Evolutionary conservation across 371 early-diverging fungal species (phyloP), one percentile per base, ranked within the genome.

Genomic region (Mortierella sp.): DNA sequence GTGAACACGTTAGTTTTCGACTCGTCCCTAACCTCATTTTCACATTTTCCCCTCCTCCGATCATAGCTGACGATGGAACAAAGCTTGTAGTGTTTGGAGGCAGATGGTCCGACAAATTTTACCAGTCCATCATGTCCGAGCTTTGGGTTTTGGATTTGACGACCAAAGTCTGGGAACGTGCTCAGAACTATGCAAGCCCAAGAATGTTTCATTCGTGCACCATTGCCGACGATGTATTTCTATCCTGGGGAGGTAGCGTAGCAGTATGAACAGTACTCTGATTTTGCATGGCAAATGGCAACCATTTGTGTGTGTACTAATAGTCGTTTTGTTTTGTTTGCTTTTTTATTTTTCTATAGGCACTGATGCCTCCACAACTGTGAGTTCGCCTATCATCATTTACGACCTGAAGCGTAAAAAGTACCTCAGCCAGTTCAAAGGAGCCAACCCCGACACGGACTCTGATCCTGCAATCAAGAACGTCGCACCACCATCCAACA

Each of bases 161-260:
- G 19, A 69, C 70, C 43, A 55, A 26, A 39, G 26, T 55, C 9
- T 69, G 70, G 70, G 55, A 55, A 1, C 53, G 50, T 14, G 70
- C 39, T 10, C 53, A 40, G 41, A 29, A 40, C 22, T 69, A 69
- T 11, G 26, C 55, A 19, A 69, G 34, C 1, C 43, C 70, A 1
- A 55, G 70, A 34, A 39, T 43, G 8, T 55, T 55, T 41, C 9
- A 55, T 2, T 39, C 43, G 8, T 69, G 70, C 31, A 55, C 70
- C 13, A 50, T 69, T 24, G 41, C 29, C 34, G 55, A 69, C 44
- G 44, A 43, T 13, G 40, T 43, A 0, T 69, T 69, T 31, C 39
- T 69, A 41, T 69, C 70, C 11, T 69, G 70, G 70, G 70, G 70
- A 37, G 70, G 70, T 69, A 69, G 16, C 4, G 19, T n/a, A n/a